Conservation (phyloP, 176 grass and related monocot genomes). For the Phoenix roebelenii region DNA sequence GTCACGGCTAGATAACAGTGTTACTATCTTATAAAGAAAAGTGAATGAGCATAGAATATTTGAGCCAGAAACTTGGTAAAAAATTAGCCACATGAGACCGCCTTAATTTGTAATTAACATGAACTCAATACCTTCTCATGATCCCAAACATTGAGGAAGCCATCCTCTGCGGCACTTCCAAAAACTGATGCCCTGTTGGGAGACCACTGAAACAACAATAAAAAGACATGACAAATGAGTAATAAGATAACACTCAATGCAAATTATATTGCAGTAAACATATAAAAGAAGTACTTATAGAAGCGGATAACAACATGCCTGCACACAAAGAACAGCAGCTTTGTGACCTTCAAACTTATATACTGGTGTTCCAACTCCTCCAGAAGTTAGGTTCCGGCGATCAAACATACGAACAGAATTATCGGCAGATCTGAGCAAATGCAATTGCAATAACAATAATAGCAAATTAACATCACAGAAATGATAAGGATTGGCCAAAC, state of each 20-base stretch:
- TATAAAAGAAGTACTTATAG: too few relatives aligned
- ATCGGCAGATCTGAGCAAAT: conserved; percentile 66
- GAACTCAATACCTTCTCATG: conserved; percentile 60
- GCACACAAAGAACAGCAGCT: conserved; percentile 86
- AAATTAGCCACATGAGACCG: too few relatives aligned
- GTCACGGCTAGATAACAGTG: too few relatives aligned
- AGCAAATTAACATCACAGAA: too few relatives aligned
- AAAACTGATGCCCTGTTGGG: conserved; percentile 93
- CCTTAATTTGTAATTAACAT: background rate
- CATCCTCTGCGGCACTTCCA: conserved; percentile 81
- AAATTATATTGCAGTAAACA: too few relatives aligned
- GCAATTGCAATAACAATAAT: conserved; percentile 9
- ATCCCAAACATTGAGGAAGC: conserved; percentile 82
- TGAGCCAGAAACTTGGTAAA: too few relatives aligned
- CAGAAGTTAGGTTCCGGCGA: conserved; percentile 62
- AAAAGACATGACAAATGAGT: background rate
- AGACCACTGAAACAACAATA: conserved; percentile 67
- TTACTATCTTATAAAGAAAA: too few relatives aligned
- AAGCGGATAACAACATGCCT: conserved; percentile 35
- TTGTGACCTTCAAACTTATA: conserved; percentile 88
- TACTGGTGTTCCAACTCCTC: conserved; percentile 44
- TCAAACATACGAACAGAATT: conserved; percentile 88
- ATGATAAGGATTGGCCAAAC: too few relatives aligned
- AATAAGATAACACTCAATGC: too few relatives aligned
- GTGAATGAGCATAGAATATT: too few relatives aligned